Base-by-base conservation (phyloP, 2,329 filamentous ascomycete species). In the Bipolaris victoriae region DNA sequence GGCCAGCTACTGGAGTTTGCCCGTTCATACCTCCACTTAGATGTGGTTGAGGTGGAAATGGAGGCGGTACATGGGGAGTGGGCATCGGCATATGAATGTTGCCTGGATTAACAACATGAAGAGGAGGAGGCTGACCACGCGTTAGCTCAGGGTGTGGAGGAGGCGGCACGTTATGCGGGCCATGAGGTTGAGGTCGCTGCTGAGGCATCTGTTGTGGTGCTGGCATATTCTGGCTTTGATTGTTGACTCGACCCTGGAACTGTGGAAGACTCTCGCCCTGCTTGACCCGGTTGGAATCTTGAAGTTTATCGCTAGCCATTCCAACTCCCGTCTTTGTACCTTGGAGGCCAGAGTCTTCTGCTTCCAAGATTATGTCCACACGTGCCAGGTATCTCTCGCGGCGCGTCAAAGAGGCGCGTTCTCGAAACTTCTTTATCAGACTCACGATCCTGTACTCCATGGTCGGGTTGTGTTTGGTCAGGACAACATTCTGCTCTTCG, bases 361-460 rank as follows among this genome's bases (percentile, higher is more conserved):
- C 71, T 47, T 73, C 62, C 15, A 76, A 59, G 10, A 76, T 66
- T 7, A 76, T 57, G 20, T 67, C 62, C 4, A 76, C 65, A 37
- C 66, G 60, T 20, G 55, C 58, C 7, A 72, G 61, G 26, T 65
- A 50, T 52, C 61, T 60, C 26, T 64, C 24, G 1, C 22, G 45
- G 2, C 58, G 56, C n/a, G 54, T 60, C 37, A 69, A 41, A 0
- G n/a, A 37, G 16, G 58, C 15, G 20, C 40, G 26, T 13, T 51
- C 49, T 26, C 40, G 29, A 11, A 51, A 72, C 22, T 68, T 58
- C 16, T 69, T 60, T 2, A 72, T 55, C 5, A 75, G 58, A n/a
- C 63, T 66, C 2, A 66, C 72, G 31, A 76, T 69, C 2, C 41
- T 65, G 58, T 67, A 76, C 16, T 71, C 60, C 3, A 72, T 49